Base-by-base conservation (phyloP, 2,329 filamentous ascomycete genomes). In the Paramyrothecium roridum region DNA sequence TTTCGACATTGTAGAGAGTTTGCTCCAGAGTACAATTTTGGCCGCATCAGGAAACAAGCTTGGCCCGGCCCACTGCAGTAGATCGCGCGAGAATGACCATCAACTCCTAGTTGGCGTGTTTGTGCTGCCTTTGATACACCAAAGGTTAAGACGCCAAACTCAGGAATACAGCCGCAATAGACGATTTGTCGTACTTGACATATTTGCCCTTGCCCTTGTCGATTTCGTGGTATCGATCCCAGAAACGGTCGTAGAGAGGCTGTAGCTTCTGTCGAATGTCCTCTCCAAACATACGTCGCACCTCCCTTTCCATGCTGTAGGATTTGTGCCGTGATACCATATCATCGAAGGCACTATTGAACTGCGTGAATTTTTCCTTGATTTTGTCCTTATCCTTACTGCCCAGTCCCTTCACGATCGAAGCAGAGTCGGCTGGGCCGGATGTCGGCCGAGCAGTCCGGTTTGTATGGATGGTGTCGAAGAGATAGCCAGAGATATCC, bases 191-290 rank as follows among this genome's bases (percentile, higher is more conserved):
- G 70, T 96, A 98, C 77, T 96, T 97, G 70, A 96, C 92, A 73
- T 98, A 96, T 74, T 99, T 99, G 63, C 93, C 93, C 75, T 93
- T 96, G 57, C 95, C 95, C 78, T 96, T 97, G 75, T 98, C 93
- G 61, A 98, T 87, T 74, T 98, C 95, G 70, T 97, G 93, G 70
- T 99, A 99, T 26, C 93, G 84, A 73, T 98, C 95, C 86, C 91
- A 98, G 75, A 99, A 99, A 48, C 95, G 84, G 59, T 89, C 89
- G 75, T 99, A 99, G 16, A 99, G 80, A 54, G 93, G 93, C 75
- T 98, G 93, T 54, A 99, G 87, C 76, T 96, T 91, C 64, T 88
- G 87, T 70, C 95, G 91, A 60, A 98, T 88, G 67, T 97, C 93
- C 64, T 88, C 86, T 17, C 86, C 87, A 65, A 98, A 83, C 73